Conservation (phyloP, 2,329 filamentous ascomycete species). For the Xylaria sp. region DNA sequence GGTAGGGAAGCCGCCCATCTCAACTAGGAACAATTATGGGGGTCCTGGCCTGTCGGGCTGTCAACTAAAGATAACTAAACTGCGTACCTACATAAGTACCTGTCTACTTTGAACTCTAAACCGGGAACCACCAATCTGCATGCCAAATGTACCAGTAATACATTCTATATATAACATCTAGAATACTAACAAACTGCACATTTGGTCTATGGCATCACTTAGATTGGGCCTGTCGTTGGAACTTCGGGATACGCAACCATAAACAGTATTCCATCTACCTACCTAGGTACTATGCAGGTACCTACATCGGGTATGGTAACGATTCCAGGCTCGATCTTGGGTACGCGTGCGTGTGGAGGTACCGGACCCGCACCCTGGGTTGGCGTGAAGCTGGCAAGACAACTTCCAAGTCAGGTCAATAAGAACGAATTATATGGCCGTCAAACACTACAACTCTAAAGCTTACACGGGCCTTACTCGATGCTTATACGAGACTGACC, state of each 20-base stretch:
- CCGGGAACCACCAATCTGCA: not conserved
- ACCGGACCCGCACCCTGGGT: not conserved
- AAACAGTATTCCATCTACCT: no score
- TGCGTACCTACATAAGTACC: not conserved
- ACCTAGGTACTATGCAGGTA: not conserved
- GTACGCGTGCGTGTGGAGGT: not conserved
- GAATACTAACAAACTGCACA: not conserved
- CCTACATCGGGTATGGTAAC: not conserved
- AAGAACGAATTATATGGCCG: not conserved
- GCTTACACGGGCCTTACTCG: no score
- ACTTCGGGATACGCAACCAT: not conserved
- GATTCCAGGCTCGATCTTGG: conserved; percentile 1
- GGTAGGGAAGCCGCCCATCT: not conserved
- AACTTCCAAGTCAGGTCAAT: not conserved
- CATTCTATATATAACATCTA: not conserved
- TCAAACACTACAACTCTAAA: no score
- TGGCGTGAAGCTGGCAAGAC: conserved; percentile 1
- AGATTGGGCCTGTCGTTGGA: not conserved
- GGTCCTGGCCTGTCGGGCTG: conserved; percentile 2
- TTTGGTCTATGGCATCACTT: not conserved
- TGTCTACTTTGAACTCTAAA: not conserved
- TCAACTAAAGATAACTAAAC: not conserved
- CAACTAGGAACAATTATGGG: conserved; percentile 10
- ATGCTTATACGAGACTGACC: no score
- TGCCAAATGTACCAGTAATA: not conserved